These are phyloP conservation scores for Torrubiella hemipterigena DNA, from an alignment of 2,329 filamentous ascomycete genomes.

Conservation along the genomic window DNA sequence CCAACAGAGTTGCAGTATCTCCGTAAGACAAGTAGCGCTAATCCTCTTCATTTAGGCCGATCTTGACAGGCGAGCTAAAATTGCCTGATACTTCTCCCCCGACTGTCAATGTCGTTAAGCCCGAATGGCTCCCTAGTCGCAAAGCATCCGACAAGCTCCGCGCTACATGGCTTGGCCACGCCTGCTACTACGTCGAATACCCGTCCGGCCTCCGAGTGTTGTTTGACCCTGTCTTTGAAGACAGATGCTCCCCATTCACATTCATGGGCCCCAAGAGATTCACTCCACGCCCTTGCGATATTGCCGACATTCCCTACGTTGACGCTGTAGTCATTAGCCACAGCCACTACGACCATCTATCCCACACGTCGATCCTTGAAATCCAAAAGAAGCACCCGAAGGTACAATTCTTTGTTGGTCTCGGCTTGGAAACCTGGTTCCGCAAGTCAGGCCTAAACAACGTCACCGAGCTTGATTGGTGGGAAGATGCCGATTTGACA, in stretches of 20 bases:
- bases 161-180: conserved; percentile 91
- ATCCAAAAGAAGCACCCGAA: conserved; percentile 61
- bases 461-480: conserved; percentile 90
- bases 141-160: conserved; percentile 48
- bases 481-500: conserved; percentile 69
- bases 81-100: conserved; percentile 51
- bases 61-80: conserved; percentile 26
- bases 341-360: conserved; percentile 89
- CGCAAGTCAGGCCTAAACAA: conserved; percentile 54
- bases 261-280: conserved; percentile 65
- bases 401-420: conserved; percentile 77
- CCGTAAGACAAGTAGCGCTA: too few relatives aligned
- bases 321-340: conserved; percentile 77
- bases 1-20: too few relatives aligned
- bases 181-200: conserved; percentile 88
- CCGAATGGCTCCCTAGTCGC: conserved; percentile 53
- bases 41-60: conserved; percentile 17
- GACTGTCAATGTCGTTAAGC: conserved; percentile 54
- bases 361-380: conserved; percentile 60
- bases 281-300: conserved; percentile 63
- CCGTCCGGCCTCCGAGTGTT: conserved; percentile 75
- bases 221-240: conserved; percentile 88
- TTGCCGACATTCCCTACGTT: conserved; percentile 65
- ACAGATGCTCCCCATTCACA: conserved; percentile 67
- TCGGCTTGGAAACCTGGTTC: conserved; percentile 81